Conservation (phyloP, 176 grass and related monocot species). For the Oryza brachyantha region DNA sequence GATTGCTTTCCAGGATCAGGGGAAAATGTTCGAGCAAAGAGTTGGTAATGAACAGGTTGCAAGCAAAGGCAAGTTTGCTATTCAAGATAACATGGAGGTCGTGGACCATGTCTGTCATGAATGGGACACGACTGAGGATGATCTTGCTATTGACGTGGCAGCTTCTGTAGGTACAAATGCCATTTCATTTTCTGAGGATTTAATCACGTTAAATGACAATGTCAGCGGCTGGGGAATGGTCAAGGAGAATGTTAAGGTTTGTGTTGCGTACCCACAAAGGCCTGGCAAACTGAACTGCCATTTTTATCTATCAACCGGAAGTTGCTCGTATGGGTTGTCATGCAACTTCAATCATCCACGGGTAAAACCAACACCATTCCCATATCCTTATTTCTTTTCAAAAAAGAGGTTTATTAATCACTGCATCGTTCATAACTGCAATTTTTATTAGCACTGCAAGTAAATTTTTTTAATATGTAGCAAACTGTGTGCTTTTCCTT, state of each 20-base stretch:
- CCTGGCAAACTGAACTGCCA: constrained; percentile 45
- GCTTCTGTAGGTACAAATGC: background rate
- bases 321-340: constrained; percentile 34
- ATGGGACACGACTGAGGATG: constrained; percentile 7
- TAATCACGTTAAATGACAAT: background rate
- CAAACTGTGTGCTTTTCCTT: background rate
- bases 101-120: background rate
- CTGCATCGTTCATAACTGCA: background rate
- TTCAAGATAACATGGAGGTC: background rate
- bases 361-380: constrained; percentile 13
- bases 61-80: background rate
- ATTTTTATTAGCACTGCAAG: background rate
- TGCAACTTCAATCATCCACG: constrained; percentile 54
- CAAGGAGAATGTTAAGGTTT: constrained; percentile 33
- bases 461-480: background rate
- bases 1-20: background rate
- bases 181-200: constrained; percentile 8
- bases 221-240: background rate
- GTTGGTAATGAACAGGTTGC: background rate
- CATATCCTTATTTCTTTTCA: background rate
- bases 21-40: background rate
- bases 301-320: constrained; percentile 47
- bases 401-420: background rate
- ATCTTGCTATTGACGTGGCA: background rate
- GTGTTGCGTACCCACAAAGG: constrained; percentile 45